Conservation (phyloP, 192 early-diverging fungal genomes). For the Gigaspora rosea region DNA sequence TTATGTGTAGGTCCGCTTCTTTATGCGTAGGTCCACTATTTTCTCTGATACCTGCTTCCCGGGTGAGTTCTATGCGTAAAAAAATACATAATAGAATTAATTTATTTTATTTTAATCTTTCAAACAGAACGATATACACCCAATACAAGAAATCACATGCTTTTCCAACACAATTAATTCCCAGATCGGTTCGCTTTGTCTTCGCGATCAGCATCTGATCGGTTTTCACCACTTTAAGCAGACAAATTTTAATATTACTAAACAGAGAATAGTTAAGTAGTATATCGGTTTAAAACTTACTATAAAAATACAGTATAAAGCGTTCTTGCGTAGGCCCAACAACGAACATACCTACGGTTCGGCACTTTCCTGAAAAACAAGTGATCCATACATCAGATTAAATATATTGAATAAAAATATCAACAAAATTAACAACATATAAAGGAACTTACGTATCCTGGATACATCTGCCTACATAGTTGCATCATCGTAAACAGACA, state of each 20-base stretch:
- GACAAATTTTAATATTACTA: constrained; percentile 19
- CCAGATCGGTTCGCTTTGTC: constrained; percentile 19
- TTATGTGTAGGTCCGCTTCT: no score
- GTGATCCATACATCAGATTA: constrained; percentile 23
- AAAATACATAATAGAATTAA: constrained; percentile 3
- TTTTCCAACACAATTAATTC: constrained; percentile 15
- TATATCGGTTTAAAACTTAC: no score
- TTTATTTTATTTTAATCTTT: constrained; percentile 13
- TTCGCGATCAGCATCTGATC: constrained; percentile 26
- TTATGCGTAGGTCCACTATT: constrained; percentile 30
- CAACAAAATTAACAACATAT: constrained; percentile 23
- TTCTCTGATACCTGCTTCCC: constrained; percentile 29
- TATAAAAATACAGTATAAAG: constrained; percentile 13
- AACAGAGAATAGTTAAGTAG: not conserved
- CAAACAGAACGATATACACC: constrained; percentile 19
- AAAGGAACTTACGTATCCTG: constrained; percentile 29
- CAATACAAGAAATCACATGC: constrained; percentile 27
- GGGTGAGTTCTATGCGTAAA: constrained; percentile 13
- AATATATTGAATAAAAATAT: constrained; percentile 18
- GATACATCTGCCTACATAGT: constrained; percentile 25
- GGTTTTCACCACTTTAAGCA: constrained; percentile 31
- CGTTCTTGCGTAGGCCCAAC: constrained; percentile 27
- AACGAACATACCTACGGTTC: constrained; percentile 26
- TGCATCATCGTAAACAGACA: constrained; percentile 19
- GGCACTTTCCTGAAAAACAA: not conserved